These are phyloP conservation scores for Sporobolomyces roseus DNA, from an alignment of 768 basidiomycete species.

Conservation along the genomic window DNA sequence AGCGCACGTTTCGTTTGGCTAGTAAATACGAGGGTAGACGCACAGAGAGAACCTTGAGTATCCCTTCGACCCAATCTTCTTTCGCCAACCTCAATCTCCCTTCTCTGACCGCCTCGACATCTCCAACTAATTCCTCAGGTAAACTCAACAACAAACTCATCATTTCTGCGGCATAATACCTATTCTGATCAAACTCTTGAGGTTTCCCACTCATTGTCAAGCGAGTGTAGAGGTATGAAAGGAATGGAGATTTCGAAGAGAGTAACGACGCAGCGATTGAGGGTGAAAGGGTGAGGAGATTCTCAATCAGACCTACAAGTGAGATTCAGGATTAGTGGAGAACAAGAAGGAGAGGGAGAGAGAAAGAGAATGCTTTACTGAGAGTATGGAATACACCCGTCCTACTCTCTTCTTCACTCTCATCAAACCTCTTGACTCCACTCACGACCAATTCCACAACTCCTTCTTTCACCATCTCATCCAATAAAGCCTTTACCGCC, in stretches of 20 bases:
- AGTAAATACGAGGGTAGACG: no score
- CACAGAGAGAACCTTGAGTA: slow-evolving; percentile 33
- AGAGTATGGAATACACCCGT: slow-evolving; percentile 90
- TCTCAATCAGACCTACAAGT: slow-evolving; percentile 78
- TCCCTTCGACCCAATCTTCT: slow-evolving; percentile 25
- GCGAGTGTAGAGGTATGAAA: slow-evolving; percentile 74
- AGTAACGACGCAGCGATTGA: slow-evolving; percentile 65
- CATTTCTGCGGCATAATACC: slow-evolving; percentile 86
- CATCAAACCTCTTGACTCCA: slow-evolving; percentile 82
- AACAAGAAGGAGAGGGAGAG: not conserved
- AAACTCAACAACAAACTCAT: slow-evolving; percentile 71
- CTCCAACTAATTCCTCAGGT: slow-evolving; percentile 22
- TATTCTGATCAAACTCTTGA: slow-evolving; percentile 71
- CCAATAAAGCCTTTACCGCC: slow-evolving; percentile 58
- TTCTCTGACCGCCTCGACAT: slow-evolving; percentile 47
- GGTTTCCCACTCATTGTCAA: slow-evolving; percentile 57
- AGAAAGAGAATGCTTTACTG: slow-evolving; percentile 52
- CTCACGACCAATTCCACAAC: slow-evolving; percentile 83
- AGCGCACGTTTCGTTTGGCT: no score
- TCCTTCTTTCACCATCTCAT: slow-evolving; percentile 59
- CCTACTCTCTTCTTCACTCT: slow-evolving; percentile 80
- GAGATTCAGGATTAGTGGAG: not conserved
- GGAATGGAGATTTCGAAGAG: slow-evolving; percentile 62
- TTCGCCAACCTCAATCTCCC: slow-evolving; percentile 63
- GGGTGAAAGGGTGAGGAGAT: slow-evolving; percentile 80